Evolutionary conservation across 169 alveolate species (phyloP).

Genomic region (Eimeria praecox): DNA sequence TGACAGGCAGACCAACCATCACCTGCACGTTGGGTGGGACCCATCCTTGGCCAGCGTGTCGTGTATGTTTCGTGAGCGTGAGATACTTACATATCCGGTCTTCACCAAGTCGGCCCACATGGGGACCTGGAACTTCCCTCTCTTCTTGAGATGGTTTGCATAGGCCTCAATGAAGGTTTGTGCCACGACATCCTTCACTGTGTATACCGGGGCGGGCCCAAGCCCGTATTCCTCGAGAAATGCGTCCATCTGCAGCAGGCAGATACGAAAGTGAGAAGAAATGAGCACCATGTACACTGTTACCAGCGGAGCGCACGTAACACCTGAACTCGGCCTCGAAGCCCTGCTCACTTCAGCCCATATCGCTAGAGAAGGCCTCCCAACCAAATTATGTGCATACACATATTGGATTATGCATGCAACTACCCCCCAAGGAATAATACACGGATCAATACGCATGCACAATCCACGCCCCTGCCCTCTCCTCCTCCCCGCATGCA

Average conservation of each 20-base stretch:
- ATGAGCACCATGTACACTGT: neutral
- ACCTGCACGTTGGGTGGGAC: too few species aligned
- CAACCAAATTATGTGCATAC: too few species aligned
- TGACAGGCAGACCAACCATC: too few species aligned
- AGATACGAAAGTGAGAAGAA: neutral
- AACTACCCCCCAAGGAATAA: too few species aligned
- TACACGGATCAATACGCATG: neutral
- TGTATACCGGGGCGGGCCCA: constrained; percentile 78
- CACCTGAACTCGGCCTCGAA: neutral
- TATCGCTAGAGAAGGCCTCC: too few species aligned
- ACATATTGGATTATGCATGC: too few species aligned
- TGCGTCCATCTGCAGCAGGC: constrained; percentile 59
- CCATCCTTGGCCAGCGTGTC: too few species aligned
- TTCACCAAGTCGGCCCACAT: constrained; percentile 97
- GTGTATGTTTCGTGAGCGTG: neutral
- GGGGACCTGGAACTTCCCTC: constrained; percentile 96
- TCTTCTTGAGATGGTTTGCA: constrained; percentile 97
- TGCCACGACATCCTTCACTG: constrained; percentile 98
- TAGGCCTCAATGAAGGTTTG: constrained; percentile 96
- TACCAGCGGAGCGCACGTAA: neutral
- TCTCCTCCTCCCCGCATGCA: neutral
- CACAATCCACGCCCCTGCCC: neutral
- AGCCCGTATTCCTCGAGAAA: constrained; percentile 66
- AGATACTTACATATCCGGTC: constrained; percentile 91
- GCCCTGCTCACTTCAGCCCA: too few species aligned